Percentiles rank a stretch among this genome's conserved stretches.
Evolutionary conservation across 2,329 filamentous ascomycete genomes (phyloP).

Genomic region (Talaromyces sp.): DNA sequence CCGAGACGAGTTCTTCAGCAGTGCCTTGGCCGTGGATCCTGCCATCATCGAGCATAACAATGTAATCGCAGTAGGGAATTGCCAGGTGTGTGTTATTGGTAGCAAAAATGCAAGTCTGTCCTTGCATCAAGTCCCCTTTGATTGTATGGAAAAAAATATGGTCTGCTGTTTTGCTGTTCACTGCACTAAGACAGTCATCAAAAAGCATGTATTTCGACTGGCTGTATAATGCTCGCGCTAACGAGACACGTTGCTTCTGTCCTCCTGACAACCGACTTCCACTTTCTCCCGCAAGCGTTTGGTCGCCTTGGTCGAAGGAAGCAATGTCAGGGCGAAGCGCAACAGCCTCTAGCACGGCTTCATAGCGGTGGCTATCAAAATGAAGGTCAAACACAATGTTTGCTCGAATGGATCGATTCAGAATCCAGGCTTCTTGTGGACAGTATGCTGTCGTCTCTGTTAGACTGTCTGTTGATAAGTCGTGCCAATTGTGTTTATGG

Average conservation of each 20-base stretch:
- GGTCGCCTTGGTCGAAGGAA: background rate
- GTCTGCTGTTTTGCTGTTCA: constrained; percentile 1
- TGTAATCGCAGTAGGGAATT: background rate
- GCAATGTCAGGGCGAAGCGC: background rate
- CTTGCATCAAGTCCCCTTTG: background rate
- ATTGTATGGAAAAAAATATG: background rate
- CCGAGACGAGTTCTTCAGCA: background rate
- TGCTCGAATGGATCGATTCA: background rate
- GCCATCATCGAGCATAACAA: background rate
- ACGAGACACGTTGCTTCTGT: constrained; percentile 94
- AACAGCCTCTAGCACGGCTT: background rate
- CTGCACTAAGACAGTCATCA: constrained; percentile 4
- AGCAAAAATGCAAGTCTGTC: background rate
- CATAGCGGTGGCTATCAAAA: background rate
- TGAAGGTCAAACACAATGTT: constrained; percentile 1
- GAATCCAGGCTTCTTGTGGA: constrained; percentile 3
- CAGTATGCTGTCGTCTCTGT: constrained; percentile 2
- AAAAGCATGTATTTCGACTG: background rate
- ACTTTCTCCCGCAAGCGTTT: background rate
- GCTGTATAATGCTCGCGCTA: constrained; percentile 67
- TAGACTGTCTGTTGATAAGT: background rate
- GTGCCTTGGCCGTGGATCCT: background rate
- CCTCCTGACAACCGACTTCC: constrained; percentile 69
- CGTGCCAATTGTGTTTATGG: background rate
- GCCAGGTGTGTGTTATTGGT: background rate